Evolutionary conservation across 805 yeast species (phyloP).

Genomic region (Schizosaccharomyces japonicus): DNA sequence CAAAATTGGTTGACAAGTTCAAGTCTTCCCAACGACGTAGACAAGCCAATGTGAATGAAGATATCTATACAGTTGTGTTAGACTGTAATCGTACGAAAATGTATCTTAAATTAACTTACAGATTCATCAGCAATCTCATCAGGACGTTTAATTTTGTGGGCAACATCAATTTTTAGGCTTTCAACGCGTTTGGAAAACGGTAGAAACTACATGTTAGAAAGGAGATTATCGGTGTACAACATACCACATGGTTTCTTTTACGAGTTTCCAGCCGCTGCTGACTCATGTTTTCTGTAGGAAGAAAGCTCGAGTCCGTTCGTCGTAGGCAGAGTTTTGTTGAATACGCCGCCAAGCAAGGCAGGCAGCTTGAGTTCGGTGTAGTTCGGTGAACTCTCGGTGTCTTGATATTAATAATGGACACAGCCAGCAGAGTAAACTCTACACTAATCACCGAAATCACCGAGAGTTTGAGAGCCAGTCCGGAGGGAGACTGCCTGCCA

Average conservation of each 20-base stretch:
- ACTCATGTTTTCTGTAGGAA: background rate
- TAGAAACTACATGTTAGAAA: background rate
- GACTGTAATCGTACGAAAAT: background rate
- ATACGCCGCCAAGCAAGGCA: too few relatives aligned
- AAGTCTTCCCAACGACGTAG: conserved; percentile 73
- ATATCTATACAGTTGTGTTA: conserved; percentile 8
- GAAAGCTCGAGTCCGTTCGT: too few relatives aligned
- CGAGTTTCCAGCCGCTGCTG: background rate
- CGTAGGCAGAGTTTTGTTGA: too few relatives aligned
- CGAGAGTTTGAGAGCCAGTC: too few relatives aligned
- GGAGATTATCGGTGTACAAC: background rate
- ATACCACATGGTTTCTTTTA: background rate
- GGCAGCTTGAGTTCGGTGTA: too few relatives aligned
- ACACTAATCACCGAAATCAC: too few relatives aligned
- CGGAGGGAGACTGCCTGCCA: too few relatives aligned
- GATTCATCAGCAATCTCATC: conserved; percentile 13
- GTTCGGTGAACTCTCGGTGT: too few relatives aligned
- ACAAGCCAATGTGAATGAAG: conserved; percentile 49
- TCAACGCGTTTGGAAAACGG: conserved; percentile 75
- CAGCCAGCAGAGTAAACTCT: too few relatives aligned
- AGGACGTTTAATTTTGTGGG: conserved; percentile 14
- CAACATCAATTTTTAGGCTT: conserved; percentile 58
- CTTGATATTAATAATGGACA: too few relatives aligned
- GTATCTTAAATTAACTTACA: conserved; percentile 5
- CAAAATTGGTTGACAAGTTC: conserved; percentile 49